phyloP scores from a whole-genome alignment of 306 rosid genomes.

The Pterocarpus santalinus region DNA sequence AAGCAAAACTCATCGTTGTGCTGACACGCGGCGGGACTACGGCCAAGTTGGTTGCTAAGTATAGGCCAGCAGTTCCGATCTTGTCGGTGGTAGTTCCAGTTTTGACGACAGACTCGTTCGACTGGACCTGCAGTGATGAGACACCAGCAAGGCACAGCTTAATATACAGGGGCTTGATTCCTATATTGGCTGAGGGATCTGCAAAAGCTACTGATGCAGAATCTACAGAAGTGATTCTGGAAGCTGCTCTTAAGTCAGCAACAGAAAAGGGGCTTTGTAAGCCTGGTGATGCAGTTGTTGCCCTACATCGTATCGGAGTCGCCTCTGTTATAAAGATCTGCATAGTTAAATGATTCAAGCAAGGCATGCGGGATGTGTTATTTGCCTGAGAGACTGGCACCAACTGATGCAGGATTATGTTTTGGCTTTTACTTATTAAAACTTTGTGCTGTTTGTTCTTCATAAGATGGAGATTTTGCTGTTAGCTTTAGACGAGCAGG shows the following conservation, averaged over 20 bases:
- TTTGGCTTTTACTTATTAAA: constrained; percentile 36
- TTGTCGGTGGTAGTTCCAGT: constrained; percentile 95
- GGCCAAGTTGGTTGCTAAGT: constrained; percentile 92
- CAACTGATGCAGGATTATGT: constrained; percentile 35
- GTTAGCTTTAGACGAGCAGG: constrained; percentile 36
- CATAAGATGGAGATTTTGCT: constrained; percentile 42
- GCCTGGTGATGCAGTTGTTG: constrained; percentile 92
- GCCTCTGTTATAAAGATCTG: constrained; percentile 97
- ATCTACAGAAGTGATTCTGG: constrained; percentile 91
- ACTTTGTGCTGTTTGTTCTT: constrained; percentile 47
- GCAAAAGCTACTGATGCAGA: constrained; percentile 99
- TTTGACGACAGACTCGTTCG: constrained; percentile 84
- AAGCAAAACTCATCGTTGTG: constrained; percentile 87
- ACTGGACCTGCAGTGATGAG: constrained; percentile 95
- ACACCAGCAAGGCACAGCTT: constrained; percentile 94
- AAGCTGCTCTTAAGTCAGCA: constrained; percentile 92
- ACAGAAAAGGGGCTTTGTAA: constrained; percentile 70
- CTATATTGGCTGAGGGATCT: constrained; percentile 92
- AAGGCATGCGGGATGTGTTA: constrained; percentile 34
- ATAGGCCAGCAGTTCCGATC: constrained; percentile 96
- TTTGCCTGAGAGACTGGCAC: constrained; percentile 18
- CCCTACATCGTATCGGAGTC: constrained; percentile 87
- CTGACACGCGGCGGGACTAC: constrained; percentile 92
- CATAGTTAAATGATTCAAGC: constrained; percentile 62
- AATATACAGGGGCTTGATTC: constrained; percentile 92